Percentiles rank a stretch among this genome's conserved stretches.
Conservation (phyloP, 192 early-diverging fungal species). For the Thamnidium elegans region DNA sequence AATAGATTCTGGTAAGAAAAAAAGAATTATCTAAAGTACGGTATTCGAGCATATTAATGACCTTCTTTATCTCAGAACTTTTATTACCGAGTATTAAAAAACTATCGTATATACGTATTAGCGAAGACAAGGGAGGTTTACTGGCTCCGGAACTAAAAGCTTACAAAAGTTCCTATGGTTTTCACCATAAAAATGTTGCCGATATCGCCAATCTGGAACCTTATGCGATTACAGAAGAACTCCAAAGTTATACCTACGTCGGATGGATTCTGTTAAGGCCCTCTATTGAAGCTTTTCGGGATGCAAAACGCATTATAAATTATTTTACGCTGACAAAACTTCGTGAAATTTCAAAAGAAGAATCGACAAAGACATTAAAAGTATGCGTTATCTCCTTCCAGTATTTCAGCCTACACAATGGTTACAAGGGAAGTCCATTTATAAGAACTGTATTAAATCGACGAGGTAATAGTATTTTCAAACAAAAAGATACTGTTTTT, state of each 20-base stretch:
- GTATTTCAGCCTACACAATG: background rate
- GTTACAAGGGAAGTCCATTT: background rate
- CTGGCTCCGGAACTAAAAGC: background rate
- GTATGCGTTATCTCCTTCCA: no score
- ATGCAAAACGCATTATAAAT: no score
- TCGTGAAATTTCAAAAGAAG: no score
- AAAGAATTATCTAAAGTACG: background rate
- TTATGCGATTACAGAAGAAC: no score
- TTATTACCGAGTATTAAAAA: conserved; percentile 8
- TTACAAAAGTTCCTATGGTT: background rate
- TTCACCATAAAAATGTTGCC: background rate
- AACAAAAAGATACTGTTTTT: conserved; percentile 13
- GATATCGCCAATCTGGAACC: no score
- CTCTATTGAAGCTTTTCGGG: no score
- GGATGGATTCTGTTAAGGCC: no score
- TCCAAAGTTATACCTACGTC: no score
- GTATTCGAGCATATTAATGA: no score
- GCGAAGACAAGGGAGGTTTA: background rate
- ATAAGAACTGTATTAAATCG: background rate
- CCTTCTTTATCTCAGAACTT: background rate
- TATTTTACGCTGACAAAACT: no score
- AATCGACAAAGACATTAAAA: no score
- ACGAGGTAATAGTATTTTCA: background rate
- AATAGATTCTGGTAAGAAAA: background rate
- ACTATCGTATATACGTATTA: background rate